Percentiles rank a stretch among this genome's conserved stretches.
Evolutionary conservation across 2,329 filamentous ascomycete genomes (phyloP).

Genomic region (Dactylellina leptospora): DNA sequence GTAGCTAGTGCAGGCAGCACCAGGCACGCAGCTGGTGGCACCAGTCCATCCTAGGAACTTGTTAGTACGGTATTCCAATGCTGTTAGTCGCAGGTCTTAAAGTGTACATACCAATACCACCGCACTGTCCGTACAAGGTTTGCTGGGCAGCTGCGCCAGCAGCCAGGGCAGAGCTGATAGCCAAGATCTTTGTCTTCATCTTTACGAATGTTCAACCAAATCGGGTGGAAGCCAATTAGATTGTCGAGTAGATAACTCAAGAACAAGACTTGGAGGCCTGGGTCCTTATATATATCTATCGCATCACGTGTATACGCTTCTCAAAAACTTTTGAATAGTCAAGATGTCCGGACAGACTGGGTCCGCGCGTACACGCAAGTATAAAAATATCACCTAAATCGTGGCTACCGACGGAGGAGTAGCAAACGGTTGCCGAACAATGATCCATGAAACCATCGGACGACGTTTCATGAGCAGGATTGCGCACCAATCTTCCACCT

Average conservation of each 20-base stretch:
- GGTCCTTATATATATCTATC: conserved; percentile 23
- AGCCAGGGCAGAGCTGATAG: conserved; percentile 38
- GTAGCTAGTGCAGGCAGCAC: conserved; percentile 49
- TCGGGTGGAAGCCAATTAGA: not conserved
- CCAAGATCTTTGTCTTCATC: conserved; percentile 49
- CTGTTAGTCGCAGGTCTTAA: conserved; percentile 2
- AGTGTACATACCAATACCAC: conserved; percentile 47
- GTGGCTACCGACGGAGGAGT: conserved; percentile 30
- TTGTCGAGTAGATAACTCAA: conserved; percentile 9
- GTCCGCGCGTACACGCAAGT: conserved; percentile 15
- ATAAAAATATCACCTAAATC: conserved; percentile 2
- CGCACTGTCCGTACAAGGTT: conserved; percentile 52
- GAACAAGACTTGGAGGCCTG: not conserved
- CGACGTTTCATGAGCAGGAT: not conserved
- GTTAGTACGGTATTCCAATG: not conserved
- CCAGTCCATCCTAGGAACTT: conserved; percentile 43
- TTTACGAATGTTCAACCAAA: conserved; percentile 17
- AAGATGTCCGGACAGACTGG: conserved; percentile 41
- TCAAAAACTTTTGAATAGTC: not conserved
- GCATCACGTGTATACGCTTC: not conserved
- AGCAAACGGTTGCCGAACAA: conserved; percentile 13
- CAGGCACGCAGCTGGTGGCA: conserved; percentile 43
- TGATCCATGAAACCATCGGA: conserved; percentile 20
- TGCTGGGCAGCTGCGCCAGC: conserved; percentile 49
- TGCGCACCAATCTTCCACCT: not conserved